Conservation (phyloP, 805 yeast genomes). For the Kazachstania bromeliacearum region DNA sequence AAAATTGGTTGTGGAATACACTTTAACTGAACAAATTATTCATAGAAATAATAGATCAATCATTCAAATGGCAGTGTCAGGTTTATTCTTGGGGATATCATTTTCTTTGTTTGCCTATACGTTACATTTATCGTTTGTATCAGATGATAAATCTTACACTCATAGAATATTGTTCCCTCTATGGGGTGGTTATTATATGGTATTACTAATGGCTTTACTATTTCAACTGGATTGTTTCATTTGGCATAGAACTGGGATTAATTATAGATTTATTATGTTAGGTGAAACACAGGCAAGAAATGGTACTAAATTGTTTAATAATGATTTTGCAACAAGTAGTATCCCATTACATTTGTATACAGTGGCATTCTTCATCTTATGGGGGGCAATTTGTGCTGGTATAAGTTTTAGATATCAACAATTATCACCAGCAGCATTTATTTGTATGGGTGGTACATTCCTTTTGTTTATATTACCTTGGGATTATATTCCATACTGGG, state of each 20-base stretch:
- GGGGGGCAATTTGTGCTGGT: constrained; percentile 58
- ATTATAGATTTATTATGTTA: constrained; percentile 77
- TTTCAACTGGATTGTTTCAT: constrained; percentile 61
- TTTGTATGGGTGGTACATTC: constrained; percentile 29
- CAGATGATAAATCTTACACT: constrained; percentile 32
- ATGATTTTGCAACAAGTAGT: constrained; percentile 30
- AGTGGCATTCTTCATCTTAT: constrained; percentile 49
- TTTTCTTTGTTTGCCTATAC: constrained; percentile 60
- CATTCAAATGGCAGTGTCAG: constrained; percentile 47
- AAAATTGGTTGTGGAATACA: constrained; percentile 23
- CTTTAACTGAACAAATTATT: constrained; percentile 27
- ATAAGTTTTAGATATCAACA: constrained; percentile 62
- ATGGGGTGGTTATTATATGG: constrained; percentile 84
- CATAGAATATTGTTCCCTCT: constrained; percentile 61
- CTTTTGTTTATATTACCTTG: constrained; percentile 15
- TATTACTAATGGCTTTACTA: constrained; percentile 48
- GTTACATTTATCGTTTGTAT: constrained; percentile 41
- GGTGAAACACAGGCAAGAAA: constrained; percentile 66
- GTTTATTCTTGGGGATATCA: constrained; percentile 60
- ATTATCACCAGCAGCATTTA: constrained; percentile 63
- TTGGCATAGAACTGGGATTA: constrained; percentile 69
- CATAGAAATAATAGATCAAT: constrained; percentile 28
- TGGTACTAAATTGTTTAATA: constrained; percentile 31
- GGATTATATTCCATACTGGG: constrained; percentile 25
- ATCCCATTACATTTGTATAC: constrained; percentile 43